Evolutionary conservation across 23 red algal species (phyloP), one percentile per base, ranked within the genome.

Genomic region (Gracilaria domingensis): DNA sequence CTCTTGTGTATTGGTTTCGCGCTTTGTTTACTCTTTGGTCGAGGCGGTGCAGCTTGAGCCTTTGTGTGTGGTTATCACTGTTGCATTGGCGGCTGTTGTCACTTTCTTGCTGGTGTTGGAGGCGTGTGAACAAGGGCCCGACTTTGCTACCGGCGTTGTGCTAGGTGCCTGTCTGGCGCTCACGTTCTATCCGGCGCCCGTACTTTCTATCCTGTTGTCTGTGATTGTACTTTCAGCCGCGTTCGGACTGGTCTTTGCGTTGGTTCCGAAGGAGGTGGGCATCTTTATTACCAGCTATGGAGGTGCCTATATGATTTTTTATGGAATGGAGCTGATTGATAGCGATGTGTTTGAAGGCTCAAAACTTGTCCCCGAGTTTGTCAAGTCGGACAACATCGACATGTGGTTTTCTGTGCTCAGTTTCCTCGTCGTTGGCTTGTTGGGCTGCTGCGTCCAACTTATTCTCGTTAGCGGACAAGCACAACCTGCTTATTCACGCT

Each of bases 391-490:
- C 16, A 81, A 54, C 33, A 79, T 90, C 56, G 87, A 90, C 24
- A 67, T 90, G 53, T 90, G 87, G 87, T 80, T 90, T 69, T 90
- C 87, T 7, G 87, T 90, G 66, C 58, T 90, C 33, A 81, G 87
- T 72, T 90, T 90, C 87, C 33, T 90, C 8, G 87, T 90, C 13
- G 87, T 90, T 8, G 87, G 87, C 57, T 54, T 90, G 73, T 57
- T 90, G 25, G 87, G 87, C n/a, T 90, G 87, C 29, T 80, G 74
- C 44, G 87, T 90, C 21, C 87, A 90, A 49, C 73, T 90, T 7
- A 71, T 81, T 14, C 87, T 90, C 7, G 57, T 90, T 53, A 81
- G 74, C n/a, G 73, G 87, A 21, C 87, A 90, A 36, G 87, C 87
- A 9, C 54, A 90, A 47, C 71, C 74, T 39, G 49, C 49, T 18